A percentile compares a stretch with the other conserved stretches of the same genome.
phyloP scores from a whole-genome alignment of 2,329 filamentous ascomycete genomes.

The Talaromyces sp. region DNA sequence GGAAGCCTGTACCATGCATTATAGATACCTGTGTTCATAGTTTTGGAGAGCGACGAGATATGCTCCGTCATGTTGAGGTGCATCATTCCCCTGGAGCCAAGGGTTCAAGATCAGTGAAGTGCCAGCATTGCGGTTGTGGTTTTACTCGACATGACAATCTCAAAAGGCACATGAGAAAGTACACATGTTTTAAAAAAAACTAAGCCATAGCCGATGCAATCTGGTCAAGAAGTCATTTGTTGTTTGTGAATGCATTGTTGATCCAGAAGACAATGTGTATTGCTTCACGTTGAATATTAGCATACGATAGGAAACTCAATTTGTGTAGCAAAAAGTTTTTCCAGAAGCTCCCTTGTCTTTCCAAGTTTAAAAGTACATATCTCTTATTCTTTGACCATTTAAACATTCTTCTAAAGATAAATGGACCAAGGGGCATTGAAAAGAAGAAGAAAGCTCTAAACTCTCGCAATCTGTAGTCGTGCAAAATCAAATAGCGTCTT shows the following conservation, averaged over 20 bases:
- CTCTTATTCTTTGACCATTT: not conserved
- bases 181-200: not conserved
- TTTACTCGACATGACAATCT: constrained; percentile 1
- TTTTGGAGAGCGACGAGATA: not conserved
- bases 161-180: not conserved
- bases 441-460: not conserved
- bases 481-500: not conserved
- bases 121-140: not conserved
- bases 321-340: not conserved
- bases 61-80: not conserved
- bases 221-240: not conserved
- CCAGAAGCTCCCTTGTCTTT: not conserved
- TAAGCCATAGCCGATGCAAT: not conserved
- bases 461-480: not conserved
- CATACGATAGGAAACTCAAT: not conserved
- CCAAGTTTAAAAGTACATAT: not conserved
- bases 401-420: not conserved
- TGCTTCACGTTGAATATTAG: not conserved
- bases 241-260: not conserved
- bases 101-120: not conserved
- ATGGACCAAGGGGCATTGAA: not conserved
- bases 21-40: not conserved
- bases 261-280: not conserved
- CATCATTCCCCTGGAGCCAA: not conserved
- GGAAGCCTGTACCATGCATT: not conserved